Evolutionary conservation across 768 basidiomycete genomes (phyloP), one percentile per base, ranked within the genome.

Genomic region (Phallus indusiatus): DNA sequence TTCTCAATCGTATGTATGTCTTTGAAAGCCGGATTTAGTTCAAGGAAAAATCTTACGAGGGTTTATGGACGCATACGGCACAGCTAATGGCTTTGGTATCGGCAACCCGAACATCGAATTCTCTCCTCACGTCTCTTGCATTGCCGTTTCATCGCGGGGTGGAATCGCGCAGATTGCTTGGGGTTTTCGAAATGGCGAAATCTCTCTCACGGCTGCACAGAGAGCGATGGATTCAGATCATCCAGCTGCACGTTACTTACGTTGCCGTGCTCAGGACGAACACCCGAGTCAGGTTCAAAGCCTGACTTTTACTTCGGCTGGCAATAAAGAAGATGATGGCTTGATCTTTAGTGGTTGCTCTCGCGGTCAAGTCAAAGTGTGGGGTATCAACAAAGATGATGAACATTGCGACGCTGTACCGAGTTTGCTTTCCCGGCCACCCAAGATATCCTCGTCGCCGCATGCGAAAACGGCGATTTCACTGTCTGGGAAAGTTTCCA

Each of bases 71-170:
- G 80, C 85, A 2, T 76, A 81, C 1, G 83, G 82, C 6, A 74
- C 78, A 10, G 77, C 79, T 11, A 73, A 77, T 47, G 84, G 83
- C 6, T 63, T 82, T 17, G 83, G 84, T 1, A 77, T 82, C 54
- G 85, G 85, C 3, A 89, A 90, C 64, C 87, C 86, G 3, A 88
- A 89, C 63, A 78, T 79, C 12, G 86, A 90, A 64, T 85, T 90
- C 61, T 76, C 80, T 1, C 86, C 87, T 1, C 76, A 88, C 54
- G 76, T 89, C 11, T 80, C 84, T 14, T 59, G 47, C 34, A 52
- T 63, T 22, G 53, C 59, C 16, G 70, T 90, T 21, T 65, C 77
- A 17, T 84, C 86, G 0, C 79, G 81, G 22, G 84, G 85, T 4
- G 80, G 80, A 5, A 83, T 83, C 0, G 88, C 81, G 10, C 82